Percentiles rank a stretch among this genome's conserved stretches.
These are phyloP conservation scores for Leccinellum rugosiceps DNA, from an alignment of 768 basidiomycete genomes.

Conservation along the genomic window DNA sequence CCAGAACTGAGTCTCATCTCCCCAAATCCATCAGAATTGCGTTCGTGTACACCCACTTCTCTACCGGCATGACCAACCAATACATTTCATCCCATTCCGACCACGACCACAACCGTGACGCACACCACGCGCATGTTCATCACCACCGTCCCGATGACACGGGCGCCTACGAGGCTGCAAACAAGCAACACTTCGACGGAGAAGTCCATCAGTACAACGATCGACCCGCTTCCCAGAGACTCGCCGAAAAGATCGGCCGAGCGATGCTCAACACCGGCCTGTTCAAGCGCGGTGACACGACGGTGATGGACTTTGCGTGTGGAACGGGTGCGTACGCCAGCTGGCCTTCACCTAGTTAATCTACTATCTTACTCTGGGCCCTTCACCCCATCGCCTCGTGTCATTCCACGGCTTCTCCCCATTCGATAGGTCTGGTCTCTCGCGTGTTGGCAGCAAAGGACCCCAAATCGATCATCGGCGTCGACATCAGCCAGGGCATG, in stretches of 20 bases:
- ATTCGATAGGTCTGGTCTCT: conserved; percentile 54
- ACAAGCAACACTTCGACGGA: conserved; percentile 26
- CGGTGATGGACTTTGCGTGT: conserved; percentile 72
- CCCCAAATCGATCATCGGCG: conserved; percentile 62
- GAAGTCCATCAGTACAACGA: conserved; percentile 25
- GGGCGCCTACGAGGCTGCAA: conserved; percentile 20
- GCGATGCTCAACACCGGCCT: conserved; percentile 36
- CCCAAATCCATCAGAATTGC: background rate
- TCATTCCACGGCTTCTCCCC: too few species aligned
- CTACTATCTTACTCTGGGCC: background rate
- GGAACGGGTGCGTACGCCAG: conserved; percentile 50
- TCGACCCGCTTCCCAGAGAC: conserved; percentile 14
- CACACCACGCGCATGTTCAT: background rate
- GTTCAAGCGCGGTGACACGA: conserved; percentile 55
- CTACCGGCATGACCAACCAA: background rate
- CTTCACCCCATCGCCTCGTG: background rate
- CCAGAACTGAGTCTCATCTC: background rate
- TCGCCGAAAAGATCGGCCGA: conserved; percentile 21
- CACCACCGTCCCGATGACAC: background rate
- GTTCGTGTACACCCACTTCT: background rate
- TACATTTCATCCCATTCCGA: background rate
- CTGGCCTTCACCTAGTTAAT: background rate
- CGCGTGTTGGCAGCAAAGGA: conserved; percentile 57
- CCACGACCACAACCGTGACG: background rate
- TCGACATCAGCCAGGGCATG: conserved; percentile 71